Conservation (phyloP, 1,284 basidiomycete species). For the Meira nashicola region DNA sequence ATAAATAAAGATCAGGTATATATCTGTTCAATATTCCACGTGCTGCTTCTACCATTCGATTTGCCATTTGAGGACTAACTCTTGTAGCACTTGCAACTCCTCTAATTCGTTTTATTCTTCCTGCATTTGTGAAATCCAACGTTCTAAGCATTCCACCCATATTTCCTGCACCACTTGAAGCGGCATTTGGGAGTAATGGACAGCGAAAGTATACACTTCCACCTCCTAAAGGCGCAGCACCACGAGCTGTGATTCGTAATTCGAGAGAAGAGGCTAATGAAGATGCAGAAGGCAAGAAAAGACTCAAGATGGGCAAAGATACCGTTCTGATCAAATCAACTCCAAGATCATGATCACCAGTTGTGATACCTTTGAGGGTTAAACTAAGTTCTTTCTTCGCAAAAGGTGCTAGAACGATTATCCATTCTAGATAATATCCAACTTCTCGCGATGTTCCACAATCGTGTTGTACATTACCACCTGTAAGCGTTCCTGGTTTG, state of each 20-base stretch:
- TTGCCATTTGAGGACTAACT: conserved; percentile 93
- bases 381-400: conserved; percentile 79
- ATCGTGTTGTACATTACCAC: conserved; percentile 76
- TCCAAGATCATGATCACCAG: conserved; percentile 59
- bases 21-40: conserved; percentile 88
- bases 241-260: conserved; percentile 80
- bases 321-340: conserved; percentile 90
- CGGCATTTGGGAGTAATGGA: conserved; percentile 80
- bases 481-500: conserved; percentile 84
- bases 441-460: conserved; percentile 80
- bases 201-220: conserved; percentile 91
- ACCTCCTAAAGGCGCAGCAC: conserved; percentile 83
- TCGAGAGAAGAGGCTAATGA: conserved; percentile 43
- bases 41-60: conserved; percentile 90
- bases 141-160: conserved; percentile 24
- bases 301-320: conserved; percentile 80
- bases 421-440: conserved; percentile 88
- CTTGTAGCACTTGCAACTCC: conserved; percentile 74
- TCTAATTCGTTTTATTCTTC: conserved; percentile 86
- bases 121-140: conserved; percentile 81
- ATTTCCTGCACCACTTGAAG: conserved; percentile 58
- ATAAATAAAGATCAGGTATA: conserved; percentile 96
- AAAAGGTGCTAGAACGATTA: conserved; percentile 87
- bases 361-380: conserved; percentile 82
- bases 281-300: conserved; percentile 59